Percentiles rank a stretch among this genome's conserved stretches.
Evolutionary conservation across 306 rosid species (phyloP).

Genomic region (Spatholobus suberectus): DNA sequence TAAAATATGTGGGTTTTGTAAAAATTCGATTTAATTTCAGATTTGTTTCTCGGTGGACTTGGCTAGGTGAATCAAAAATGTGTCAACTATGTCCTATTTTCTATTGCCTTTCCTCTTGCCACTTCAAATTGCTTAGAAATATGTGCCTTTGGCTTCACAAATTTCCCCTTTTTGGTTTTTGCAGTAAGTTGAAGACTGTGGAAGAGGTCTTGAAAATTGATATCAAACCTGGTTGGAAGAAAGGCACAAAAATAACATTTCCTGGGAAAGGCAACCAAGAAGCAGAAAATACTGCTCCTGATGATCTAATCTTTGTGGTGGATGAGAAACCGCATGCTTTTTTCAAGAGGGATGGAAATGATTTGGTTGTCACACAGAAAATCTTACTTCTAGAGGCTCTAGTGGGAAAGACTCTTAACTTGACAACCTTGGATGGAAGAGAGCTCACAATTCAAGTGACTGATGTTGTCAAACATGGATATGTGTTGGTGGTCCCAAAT

Average conservation of each 20-base stretch:
- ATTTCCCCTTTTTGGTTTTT: slow-evolving; percentile 2
- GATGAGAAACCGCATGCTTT: slow-evolving; percentile 71
- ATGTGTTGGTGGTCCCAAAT: slow-evolving; percentile 56
- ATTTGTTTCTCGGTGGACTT: not conserved
- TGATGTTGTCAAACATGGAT: slow-evolving; percentile 64
- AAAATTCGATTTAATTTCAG: not conserved
- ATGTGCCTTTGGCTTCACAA: slow-evolving; percentile 18
- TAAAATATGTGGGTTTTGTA: slow-evolving; percentile 3
- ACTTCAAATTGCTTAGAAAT: not conserved
- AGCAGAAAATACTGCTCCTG: slow-evolving; percentile 51
- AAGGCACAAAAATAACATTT: slow-evolving; percentile 82
- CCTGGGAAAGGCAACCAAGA: slow-evolving; percentile 82
- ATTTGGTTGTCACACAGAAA: slow-evolving; percentile 57
- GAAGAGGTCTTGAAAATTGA: slow-evolving; percentile 72
- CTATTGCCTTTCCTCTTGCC: not conserved
- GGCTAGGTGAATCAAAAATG: slow-evolving; percentile 1
- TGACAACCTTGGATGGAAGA: slow-evolving; percentile 76
- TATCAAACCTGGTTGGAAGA: slow-evolving; percentile 85
- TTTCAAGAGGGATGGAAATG: slow-evolving; percentile 71
- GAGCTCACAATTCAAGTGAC: slow-evolving; percentile 53
- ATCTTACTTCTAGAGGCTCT: slow-evolving; percentile 72
- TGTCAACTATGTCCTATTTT: not conserved
- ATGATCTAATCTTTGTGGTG: slow-evolving; percentile 69
- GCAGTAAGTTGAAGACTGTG: slow-evolving; percentile 57
- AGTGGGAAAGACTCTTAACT: slow-evolving; percentile 52